Base-by-base conservation (phyloP, 1,284 basidiomycete genomes). In the Naganishia sp. region DNA sequence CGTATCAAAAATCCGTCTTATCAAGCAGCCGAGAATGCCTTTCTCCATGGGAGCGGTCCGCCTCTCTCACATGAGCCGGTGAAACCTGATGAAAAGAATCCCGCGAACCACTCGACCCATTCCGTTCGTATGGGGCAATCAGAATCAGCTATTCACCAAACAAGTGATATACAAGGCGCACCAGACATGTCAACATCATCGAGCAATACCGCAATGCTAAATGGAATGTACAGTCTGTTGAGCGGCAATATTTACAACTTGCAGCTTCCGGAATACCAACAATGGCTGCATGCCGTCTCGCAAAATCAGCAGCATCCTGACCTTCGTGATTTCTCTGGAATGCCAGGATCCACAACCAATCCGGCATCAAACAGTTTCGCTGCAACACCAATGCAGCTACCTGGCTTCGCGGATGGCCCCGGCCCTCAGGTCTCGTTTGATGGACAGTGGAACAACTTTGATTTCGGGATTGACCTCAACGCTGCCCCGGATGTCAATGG, bases 401-500 rank as follows among this genome's bases (percentile, higher is more conserved):
- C 45, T 11, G 25, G 45, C n/a, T 25, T 21, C 9, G 6, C 6
- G 17, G 9, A 21, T 10, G n/a, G 32, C n/a, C 17, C 35, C 9
- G 31, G 55, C 6, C 13, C 28, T 17, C 51, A 55, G 2, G 31
- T 43, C 9, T n/a, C 42, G 7, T 23, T 46, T 15, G 57, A 58
- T 23, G 23, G 39, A 6, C 45, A 32, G 10, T 46, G 47, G 64
- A 47, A 45, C 39, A 56, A 51, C 13, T 58, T 60, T 43, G 54
- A 32, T 57, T 25, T 54, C 31, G 65, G 45, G 45, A 45, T 39
- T 51, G 65, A 62, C 66, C 53, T 57, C 39, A 63, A 54, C 53
- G 50, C 49, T 6, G 31, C 47, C 18, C 66, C 43, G 11, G 66
- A 67, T 18, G 53, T 67, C 39, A 67, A 47, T 11, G 64, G 68